Evolutionary conservation across 352 stramenopile species (phyloP).

Genomic region (Pythium phragmitis): DNA sequence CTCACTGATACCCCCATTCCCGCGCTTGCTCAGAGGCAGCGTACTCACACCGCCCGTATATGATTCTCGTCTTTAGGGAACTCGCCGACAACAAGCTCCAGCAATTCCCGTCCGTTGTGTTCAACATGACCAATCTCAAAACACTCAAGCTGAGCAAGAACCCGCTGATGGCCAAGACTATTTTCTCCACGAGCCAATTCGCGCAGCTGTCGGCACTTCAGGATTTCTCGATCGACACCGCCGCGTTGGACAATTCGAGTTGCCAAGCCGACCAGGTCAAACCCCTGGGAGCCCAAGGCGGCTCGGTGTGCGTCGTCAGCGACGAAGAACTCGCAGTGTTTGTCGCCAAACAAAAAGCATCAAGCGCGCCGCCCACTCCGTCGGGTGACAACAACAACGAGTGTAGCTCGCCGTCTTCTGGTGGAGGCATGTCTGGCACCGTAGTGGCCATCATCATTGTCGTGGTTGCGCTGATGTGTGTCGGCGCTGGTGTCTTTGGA

Average conservation of each 20-base stretch:
- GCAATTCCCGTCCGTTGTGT: slow-evolving; percentile 15
- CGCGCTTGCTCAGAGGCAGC: not conserved
- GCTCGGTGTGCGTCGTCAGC: slow-evolving; percentile 13
- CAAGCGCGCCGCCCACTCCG: not conserved
- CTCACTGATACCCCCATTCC: not conserved
- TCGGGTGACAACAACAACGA: not conserved
- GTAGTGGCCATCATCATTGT: slow-evolving; percentile 3
- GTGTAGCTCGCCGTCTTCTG: not conserved
- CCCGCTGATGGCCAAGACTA: slow-evolving; percentile 11
- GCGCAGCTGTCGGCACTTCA: slow-evolving; percentile 5
- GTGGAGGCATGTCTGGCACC: slow-evolving; percentile 2
- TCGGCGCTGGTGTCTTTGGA: not conserved
- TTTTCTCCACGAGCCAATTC: slow-evolving; percentile 17
- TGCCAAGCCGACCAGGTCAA: slow-evolving; percentile 16
- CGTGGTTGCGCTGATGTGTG: not conserved
- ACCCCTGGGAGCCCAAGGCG: not conserved
- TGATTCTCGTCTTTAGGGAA: slow-evolving; percentile 8
- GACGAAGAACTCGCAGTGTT: slow-evolving; percentile 3
- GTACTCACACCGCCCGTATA: not conserved
- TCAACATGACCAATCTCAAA: slow-evolving; percentile 13
- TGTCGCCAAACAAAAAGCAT: not conserved
- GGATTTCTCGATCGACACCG: slow-evolving; percentile 15
- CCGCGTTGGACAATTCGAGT: slow-evolving; percentile 14
- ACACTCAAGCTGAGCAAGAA: slow-evolving; percentile 20
- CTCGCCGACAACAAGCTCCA: slow-evolving; percentile 22